Percentiles rank a stretch among this genome's conserved stretches.
Conservation (phyloP, 2,329 filamentous ascomycete species). For the Blumeriella jaapii region DNA sequence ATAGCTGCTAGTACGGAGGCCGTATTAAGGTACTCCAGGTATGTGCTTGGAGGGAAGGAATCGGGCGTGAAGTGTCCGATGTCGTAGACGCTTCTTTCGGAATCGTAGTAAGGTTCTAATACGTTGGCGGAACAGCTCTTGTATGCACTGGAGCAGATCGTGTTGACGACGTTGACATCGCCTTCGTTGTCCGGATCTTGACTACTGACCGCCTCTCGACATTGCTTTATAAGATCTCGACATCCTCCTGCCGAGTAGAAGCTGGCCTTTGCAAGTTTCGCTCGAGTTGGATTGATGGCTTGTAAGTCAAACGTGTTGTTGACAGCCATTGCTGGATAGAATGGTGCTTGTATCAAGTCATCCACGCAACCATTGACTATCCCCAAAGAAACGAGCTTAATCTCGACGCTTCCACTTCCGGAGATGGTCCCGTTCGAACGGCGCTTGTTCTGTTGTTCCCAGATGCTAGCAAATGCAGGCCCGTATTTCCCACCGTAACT, state of each 20-base stretch:
- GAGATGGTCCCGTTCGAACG: slow-evolving; percentile 39
- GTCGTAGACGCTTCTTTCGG: slow-evolving; percentile 28
- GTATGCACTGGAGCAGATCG: slow-evolving; percentile 27
- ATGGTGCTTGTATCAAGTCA: slow-evolving; percentile 46
- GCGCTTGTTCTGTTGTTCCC: slow-evolving; percentile 49
- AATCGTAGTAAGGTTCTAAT: slow-evolving; percentile 26
- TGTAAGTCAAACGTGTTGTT: slow-evolving; percentile 56
- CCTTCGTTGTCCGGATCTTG: slow-evolving; percentile 34
- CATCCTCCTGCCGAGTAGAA: slow-evolving; percentile 41
- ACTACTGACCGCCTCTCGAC: slow-evolving; percentile 32
- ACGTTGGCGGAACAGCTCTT: slow-evolving; percentile 27
- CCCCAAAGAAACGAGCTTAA: slow-evolving; percentile 51
- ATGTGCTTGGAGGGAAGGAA: slow-evolving; percentile 51
- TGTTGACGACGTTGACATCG: slow-evolving; percentile 27
- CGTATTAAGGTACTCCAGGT: slow-evolving; percentile 53
- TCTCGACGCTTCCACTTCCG: slow-evolving; percentile 41
- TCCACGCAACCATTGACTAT: slow-evolving; percentile 66
- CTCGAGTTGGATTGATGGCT: slow-evolving; percentile 40
- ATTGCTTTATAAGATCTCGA: slow-evolving; percentile 39
- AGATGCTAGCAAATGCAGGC: slow-evolving; percentile 47
- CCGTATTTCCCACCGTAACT: slow-evolving; percentile 63
- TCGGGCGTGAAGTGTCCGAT: slow-evolving; percentile 32
- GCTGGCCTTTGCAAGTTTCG: slow-evolving; percentile 34
- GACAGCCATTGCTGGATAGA: slow-evolving; percentile 43
- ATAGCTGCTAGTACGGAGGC: slow-evolving; percentile 47